Base-by-base conservation (phyloP, 257 asterid species). In the Mitragyna speciosa region DNA sequence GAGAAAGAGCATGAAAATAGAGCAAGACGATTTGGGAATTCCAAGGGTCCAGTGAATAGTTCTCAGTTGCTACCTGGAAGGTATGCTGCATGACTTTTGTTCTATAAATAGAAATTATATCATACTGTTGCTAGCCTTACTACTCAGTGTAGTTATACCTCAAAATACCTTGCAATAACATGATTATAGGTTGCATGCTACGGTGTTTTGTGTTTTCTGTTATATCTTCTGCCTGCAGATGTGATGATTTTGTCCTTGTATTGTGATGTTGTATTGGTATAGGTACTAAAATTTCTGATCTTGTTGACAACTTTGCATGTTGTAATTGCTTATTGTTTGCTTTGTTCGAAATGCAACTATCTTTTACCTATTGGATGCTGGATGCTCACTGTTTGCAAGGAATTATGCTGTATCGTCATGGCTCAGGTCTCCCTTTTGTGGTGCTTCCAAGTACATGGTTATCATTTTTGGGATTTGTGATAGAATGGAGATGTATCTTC, bases 1-100 rank as follows among this genome's bases (percentile, higher is more conserved):
- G 93, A 91, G 28, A 95, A 95, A 85, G 97, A 93, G 63, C 97
- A 93, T 72, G 98, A 95, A 81, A 91, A 77, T 76, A 92, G 89
- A 83, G 86, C 92, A 56, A 93, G 88, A 80, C 85, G 95, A 80
- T 88, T 92, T 51, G 97, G 90, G 67, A 89, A 86, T 83, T 77
- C 93, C 9, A 93, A 82, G 92, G 86, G 87, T 85, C 85, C 96
- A 28, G 84, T 83, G 22, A 95, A 81, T 86, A 88, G 91, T 85
- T 91, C 98, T 71, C 98, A 95, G 81, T 70, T 87, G 70, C 88
- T 88, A 39, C 89, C 97, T 33, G 96, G 95, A 87, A 93, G 99
- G 99, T 93, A 85, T 70, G 83, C 78, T 64, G 98, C 92, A 87
- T 65, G 80, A 68, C 72, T 72, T 78, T 52, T 33, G 66, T 58